Evolutionary conservation across 148 eudicot species (phyloP).

Genomic region (Rhododendron ferrugineum): DNA sequence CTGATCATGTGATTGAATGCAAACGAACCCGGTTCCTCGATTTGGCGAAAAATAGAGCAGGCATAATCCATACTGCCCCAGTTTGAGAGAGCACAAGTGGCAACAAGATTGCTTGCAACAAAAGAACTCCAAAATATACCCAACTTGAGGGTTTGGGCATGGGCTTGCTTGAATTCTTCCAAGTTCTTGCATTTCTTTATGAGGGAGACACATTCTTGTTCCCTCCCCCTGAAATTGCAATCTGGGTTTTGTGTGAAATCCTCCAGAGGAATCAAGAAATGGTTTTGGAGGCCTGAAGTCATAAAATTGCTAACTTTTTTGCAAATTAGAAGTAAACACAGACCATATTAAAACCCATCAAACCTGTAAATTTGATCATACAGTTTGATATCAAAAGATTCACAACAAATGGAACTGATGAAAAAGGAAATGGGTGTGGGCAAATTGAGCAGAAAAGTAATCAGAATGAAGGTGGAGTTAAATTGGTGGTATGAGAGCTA

Average conservation of each 20-base stretch:
- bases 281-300: constrained; percentile 20
- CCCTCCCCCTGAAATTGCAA: constrained; percentile 17
- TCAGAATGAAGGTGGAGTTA: background rate
- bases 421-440: background rate
- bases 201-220: constrained; percentile 41
- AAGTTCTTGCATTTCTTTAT: constrained; percentile 40
- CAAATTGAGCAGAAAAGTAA: background rate
- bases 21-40: constrained; percentile 39
- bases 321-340: constrained; percentile 4
- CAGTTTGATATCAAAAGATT: background rate
- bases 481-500: background rate
- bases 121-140: constrained; percentile 36
- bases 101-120: constrained; percentile 36
- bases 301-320: background rate
- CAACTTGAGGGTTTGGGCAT: constrained; percentile 36
- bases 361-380: background rate
- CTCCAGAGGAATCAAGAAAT: constrained; percentile 19
- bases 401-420: background rate
- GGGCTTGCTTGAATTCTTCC: constrained; percentile 45
- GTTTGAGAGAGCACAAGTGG: constrained; percentile 43
- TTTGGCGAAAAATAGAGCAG: constrained; percentile 30
- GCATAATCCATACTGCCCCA: constrained; percentile 53
- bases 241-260: constrained; percentile 23
- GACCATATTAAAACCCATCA: constrained; percentile 6
- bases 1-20: constrained; percentile 46